Evolutionary conservation across 1,284 basidiomycete species (phyloP).

Genomic region (Clitocybe nebularis): DNA sequence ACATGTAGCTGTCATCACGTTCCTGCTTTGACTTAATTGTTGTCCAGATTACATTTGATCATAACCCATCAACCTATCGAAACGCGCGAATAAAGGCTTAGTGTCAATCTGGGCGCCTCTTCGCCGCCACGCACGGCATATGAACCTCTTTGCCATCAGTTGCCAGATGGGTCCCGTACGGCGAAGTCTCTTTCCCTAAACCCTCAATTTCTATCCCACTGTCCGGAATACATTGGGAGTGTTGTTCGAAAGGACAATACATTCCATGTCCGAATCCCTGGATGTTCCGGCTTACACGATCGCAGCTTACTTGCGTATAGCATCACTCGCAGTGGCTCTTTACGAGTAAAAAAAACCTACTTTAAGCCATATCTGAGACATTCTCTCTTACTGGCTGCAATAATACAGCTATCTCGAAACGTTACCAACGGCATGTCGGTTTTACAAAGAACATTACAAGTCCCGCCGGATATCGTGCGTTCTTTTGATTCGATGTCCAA

Average conservation of each 20-base stretch:
- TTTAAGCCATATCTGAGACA: not conserved
- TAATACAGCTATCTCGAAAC: conserved; percentile 38
- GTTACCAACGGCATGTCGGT: conserved; percentile 34
- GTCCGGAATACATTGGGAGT: conserved; percentile 3
- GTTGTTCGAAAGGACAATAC: conserved; percentile 11
- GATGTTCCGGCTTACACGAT: conserved; percentile 22
- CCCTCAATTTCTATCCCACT: conserved; percentile 3
- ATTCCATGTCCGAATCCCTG: conserved; percentile 13
- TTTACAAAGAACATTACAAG: conserved; percentile 33
- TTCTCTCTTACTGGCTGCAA: conserved; percentile 1
- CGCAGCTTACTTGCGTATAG: conserved; percentile 37
- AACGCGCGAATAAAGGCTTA: no score
- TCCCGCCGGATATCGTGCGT: conserved; percentile 35
- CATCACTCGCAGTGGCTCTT: conserved; percentile 39
- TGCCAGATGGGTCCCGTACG: conserved; percentile 6
- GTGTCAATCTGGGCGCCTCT: conserved; percentile 10
- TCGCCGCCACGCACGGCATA: not conserved
- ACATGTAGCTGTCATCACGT: conserved; percentile 1
- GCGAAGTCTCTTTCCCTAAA: conserved; percentile 2
- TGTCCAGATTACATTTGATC: not conserved
- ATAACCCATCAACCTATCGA: not conserved
- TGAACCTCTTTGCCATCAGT: conserved; percentile 5
- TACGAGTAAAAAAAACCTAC: conserved; percentile 33
- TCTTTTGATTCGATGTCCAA: conserved; percentile 2
- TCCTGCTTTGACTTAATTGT: not conserved